Base-by-base conservation (phyloP, 1,139 yeast genomes). In the Yamadazyma pseudoaaseri region DNA sequence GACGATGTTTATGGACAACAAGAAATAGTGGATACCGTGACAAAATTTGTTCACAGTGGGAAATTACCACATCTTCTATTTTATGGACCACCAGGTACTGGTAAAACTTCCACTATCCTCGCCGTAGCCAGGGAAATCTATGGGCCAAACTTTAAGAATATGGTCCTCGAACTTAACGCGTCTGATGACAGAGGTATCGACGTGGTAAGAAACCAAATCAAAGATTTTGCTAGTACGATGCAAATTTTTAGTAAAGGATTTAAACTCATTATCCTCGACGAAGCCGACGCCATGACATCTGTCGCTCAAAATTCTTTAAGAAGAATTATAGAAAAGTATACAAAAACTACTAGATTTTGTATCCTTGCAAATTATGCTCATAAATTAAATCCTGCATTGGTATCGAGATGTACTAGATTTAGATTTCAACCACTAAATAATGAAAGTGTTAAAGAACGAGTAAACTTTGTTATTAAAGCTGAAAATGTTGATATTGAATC, bases 81-180 rank as follows among this genome's bases (percentile, higher is more conserved):
- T 58, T 90, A 92, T 57, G 98, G 98, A 0, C 97, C 97, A 0
- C 97, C 98, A 16, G 98, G 98, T 16, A 90, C 97, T 0, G 98
- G 98, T 44, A 92, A 92, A 56, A 92, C 98, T 0, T 86, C 96
- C 1, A 90, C 97, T 1, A 86, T 92, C 41, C 75, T 86, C 22
- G 97, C 97, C 0, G 63, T 92, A 39, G 97, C 98, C 2, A 70
- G 78, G 35, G 96, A 90, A 52, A 80, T 92, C n/a, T 92, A 87
- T 52, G 97, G 97, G 2, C 70, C 79, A 27, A 81, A 81, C 51
- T 87, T 86, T 60, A 76, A 73, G 48, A 86, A 84, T 54, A 87
- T 86, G 95, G 96, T 92, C 3, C 63, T 92, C 41, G 97, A 95
- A 51, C 74, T 94, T 49, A 85, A 85, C 53, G 95, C 95, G 3